phyloP scores from a whole-genome alignment of 345 rosid species.

The Rhodamnia rubescens region DNA sequence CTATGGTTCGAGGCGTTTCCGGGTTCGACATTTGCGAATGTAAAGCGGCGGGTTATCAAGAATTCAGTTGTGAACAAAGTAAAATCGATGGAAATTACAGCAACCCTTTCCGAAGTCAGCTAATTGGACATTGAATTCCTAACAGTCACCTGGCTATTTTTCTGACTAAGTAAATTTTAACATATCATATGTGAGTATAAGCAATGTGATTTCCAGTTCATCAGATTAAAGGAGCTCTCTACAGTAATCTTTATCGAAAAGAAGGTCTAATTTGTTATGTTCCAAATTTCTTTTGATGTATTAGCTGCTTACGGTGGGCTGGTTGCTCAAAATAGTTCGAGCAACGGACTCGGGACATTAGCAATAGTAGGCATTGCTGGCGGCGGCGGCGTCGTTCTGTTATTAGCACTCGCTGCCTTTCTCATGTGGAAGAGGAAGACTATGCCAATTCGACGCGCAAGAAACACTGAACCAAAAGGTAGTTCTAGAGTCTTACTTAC shows the following conservation, averaged over 20 bases:
- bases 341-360: background rate
- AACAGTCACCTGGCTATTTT: background rate
- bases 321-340: background rate
- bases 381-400: slow-evolving; percentile 25
- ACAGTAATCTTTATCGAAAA: background rate
- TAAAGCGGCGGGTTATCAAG: background rate
- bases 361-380: slow-evolving; percentile 35
- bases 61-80: background rate
- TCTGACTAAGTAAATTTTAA: background rate
- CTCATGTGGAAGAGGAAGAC: slow-evolving; percentile 44
- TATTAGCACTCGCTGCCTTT: slow-evolving; percentile 19
- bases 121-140: background rate
- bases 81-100: background rate
- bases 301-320: slow-evolving; percentile 24
- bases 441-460: background rate
- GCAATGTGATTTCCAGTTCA: background rate
- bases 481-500: background rate
- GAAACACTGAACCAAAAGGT: slow-evolving; percentile 23
- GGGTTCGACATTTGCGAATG: background rate
- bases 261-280: background rate
- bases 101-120: background rate
- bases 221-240: background rate
- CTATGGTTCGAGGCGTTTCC: background rate
- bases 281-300: background rate
- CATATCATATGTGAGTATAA: background rate